phyloP scores from a whole-genome alignment of 306 rosid genomes.

The Lathyrus sativus region DNA sequence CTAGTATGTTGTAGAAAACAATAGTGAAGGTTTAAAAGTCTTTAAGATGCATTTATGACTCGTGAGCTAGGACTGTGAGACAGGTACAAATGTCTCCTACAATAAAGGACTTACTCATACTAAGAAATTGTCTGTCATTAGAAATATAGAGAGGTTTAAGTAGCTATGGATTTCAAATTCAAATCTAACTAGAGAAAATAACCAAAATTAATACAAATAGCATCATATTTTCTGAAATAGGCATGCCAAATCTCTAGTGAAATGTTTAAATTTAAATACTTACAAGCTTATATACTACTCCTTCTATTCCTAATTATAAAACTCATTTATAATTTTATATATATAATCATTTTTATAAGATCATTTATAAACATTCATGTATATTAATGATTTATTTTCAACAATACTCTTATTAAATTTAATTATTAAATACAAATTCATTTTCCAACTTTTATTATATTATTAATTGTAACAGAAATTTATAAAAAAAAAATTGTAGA shows the following conservation, averaged over 20 bases:
- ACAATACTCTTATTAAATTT: too few relatives aligned
- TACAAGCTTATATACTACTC: too few relatives aligned
- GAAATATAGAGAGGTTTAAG: background rate
- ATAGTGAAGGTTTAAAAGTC: background rate
- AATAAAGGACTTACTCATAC: background rate
- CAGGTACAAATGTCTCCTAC: constrained; percentile 11
- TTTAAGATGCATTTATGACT: constrained; percentile 27
- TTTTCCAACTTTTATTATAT: too few relatives aligned
- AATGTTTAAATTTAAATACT: background rate
- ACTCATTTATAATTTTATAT: too few relatives aligned
- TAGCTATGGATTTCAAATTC: constrained; percentile 29
- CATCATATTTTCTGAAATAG: background rate
- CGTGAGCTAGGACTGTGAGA: background rate
- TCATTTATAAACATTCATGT: too few relatives aligned
- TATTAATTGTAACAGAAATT: too few relatives aligned
- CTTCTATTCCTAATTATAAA: too few relatives aligned
- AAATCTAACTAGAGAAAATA: constrained; percentile 20
- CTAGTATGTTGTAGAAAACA: background rate
- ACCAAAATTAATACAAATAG: constrained; percentile 1
- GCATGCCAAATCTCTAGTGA: background rate
- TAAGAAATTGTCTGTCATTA: background rate
- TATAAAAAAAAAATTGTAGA: too few relatives aligned
- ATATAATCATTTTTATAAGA: too few relatives aligned
- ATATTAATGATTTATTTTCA: too few relatives aligned
- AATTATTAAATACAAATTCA: too few relatives aligned